Evolutionary conservation across 139 green algal genomes (phyloP).

Genomic region (Ettlia oleoabundans): DNA sequence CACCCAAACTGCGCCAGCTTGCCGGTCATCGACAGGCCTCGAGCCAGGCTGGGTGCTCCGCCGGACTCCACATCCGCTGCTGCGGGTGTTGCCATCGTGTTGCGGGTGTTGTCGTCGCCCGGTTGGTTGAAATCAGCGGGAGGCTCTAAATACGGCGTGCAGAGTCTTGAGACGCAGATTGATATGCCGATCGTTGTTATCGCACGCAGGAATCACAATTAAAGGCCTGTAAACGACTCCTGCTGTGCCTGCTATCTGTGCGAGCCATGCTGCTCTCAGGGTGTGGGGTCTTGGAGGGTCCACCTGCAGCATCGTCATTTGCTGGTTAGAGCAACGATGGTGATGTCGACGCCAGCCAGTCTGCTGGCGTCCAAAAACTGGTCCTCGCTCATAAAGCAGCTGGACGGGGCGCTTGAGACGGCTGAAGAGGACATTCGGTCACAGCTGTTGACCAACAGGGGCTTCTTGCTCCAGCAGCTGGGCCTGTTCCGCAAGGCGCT

Average conservation of each 20-base stretch:
- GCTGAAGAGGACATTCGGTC: background rate
- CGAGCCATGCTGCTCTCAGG: too few species aligned
- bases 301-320: too few species aligned
- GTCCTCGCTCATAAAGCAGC: background rate
- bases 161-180: too few species aligned
- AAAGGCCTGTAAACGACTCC: too few species aligned
- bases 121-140: too few species aligned
- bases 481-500: constrained; percentile 76
- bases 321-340: background rate
- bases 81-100: too few species aligned
- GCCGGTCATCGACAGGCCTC: constrained; percentile 1
- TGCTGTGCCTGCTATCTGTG: background rate
- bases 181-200: too few species aligned
- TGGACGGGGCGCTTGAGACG: background rate
- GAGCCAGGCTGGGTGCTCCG: background rate
- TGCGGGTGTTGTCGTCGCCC: background rate
- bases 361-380: background rate
- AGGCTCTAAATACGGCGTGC: too few species aligned
- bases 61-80: constrained; percentile 1
- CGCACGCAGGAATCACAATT: too few species aligned
- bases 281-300: too few species aligned
- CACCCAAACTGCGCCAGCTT: background rate
- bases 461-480: constrained; percentile 67
- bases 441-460: constrained; percentile 64
- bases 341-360: background rate